These are phyloP conservation scores for Leucaena leucocephala DNA, from an alignment of 306 rosid genomes.

Conservation along the genomic window DNA sequence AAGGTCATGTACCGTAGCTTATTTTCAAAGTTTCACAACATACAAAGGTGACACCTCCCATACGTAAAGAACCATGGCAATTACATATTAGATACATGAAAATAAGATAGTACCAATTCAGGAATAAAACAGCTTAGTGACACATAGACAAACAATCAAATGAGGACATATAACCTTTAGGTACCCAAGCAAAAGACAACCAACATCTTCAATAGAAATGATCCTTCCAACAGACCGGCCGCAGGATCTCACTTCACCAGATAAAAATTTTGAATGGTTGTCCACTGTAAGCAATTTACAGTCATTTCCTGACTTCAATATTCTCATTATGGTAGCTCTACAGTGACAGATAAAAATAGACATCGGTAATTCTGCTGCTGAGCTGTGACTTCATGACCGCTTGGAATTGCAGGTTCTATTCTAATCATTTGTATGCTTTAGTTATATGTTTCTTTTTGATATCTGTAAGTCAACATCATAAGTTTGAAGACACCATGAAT, in stretches of 20 bases:
- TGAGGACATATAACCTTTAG: conserved; percentile 59
- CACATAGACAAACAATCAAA: conserved; percentile 33
- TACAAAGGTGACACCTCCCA: not conserved
- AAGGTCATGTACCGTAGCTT: conserved; percentile 16
- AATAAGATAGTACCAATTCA: conserved; percentile 15
- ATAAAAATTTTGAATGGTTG: conserved; percentile 41
- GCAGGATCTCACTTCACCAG: conserved; percentile 51
- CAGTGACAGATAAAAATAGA: conserved; percentile 53
- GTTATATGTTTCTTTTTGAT: conserved; percentile 10
- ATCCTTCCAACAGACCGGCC: conserved; percentile 54
- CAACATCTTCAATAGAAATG: conserved; percentile 64
- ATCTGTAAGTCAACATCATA: conserved; percentile 9
- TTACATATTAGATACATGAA: not conserved
- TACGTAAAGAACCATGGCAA: conserved; percentile 7
- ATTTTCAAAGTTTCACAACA: conserved; percentile 8
- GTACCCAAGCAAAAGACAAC: conserved; percentile 69
- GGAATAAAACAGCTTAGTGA: conserved; percentile 25
- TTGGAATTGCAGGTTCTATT: conserved; percentile 82
- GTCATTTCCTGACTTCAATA: conserved; percentile 39
- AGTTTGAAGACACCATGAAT: not conserved
- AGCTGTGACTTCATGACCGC: conserved; percentile 89
- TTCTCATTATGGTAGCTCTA: conserved; percentile 51
- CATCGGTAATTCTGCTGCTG: conserved; percentile 64
- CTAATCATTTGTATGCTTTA: conserved; percentile 26
- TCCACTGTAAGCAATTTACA: conserved; percentile 39